A percentile compares a stretch with the other conserved stretches of the same genome.
phyloP scores from a whole-genome alignment of 2,329 filamentous ascomycete genomes.

The Davidsoniella neocaledoniae region DNA sequence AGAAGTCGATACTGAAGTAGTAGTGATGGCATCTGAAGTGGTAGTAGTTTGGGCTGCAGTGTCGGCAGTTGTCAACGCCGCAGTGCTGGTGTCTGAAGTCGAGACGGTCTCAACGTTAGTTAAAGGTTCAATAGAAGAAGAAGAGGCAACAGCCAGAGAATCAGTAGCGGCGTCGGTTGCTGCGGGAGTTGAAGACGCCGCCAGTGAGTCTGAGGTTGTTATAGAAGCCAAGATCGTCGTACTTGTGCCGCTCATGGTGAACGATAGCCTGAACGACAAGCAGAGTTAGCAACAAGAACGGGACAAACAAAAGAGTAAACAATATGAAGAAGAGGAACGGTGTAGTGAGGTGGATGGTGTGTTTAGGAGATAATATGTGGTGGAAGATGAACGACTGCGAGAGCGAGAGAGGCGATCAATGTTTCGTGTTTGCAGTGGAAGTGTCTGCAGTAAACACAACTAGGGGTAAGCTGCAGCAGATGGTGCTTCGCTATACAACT shows the following conservation, averaged over 20 bases:
- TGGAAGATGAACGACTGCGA: not conserved
- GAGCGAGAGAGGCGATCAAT: not conserved
- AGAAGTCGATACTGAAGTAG: not conserved
- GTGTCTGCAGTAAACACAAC: not conserved
- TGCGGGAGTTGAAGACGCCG: slow-evolving; percentile 7
- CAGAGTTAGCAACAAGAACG: not conserved
- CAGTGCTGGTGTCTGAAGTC: slow-evolving; percentile 6
- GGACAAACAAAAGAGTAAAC: not conserved
- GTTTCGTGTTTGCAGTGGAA: not conserved
- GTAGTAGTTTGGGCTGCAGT: slow-evolving; percentile 16
- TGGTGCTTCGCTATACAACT: not conserved
- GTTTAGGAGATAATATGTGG: not conserved
- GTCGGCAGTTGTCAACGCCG: slow-evolving; percentile 12
- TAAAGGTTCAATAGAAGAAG: slow-evolving; percentile 6
- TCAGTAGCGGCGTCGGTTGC: slow-evolving; percentile 4
- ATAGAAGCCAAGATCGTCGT: not conserved
- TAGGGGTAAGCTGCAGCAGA: not conserved
- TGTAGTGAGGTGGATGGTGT: not conserved
- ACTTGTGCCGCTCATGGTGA: no score
- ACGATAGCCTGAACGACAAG: not conserved
- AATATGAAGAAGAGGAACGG: not conserved
- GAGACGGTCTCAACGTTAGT: slow-evolving; percentile 13
- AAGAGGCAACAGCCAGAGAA: slow-evolving; percentile 7
- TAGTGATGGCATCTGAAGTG: not conserved
- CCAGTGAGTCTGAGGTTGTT: not conserved